Evolutionary conservation across 345 rosid genomes (phyloP).

Genomic region (Iberis pinnata): DNA sequence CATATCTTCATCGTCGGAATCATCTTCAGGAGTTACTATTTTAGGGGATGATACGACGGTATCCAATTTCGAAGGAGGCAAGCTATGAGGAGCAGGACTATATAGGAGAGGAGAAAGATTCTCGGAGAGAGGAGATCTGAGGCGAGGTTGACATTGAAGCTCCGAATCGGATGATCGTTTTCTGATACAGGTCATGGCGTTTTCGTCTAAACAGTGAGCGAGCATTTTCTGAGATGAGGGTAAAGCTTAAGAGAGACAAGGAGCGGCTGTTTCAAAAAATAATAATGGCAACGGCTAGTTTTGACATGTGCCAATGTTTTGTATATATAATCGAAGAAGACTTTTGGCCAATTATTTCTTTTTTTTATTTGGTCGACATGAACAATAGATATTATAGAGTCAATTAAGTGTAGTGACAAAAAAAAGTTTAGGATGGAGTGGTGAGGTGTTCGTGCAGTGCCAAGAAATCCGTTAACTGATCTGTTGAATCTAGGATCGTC

Average conservation of each 20-base stretch:
- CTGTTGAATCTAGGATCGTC: too few relatives aligned
- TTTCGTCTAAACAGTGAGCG: conserved; percentile 32
- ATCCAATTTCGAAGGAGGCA: conserved; percentile 58
- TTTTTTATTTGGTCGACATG: too few relatives aligned
- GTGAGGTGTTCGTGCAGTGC: too few relatives aligned
- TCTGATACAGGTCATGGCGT: conserved; percentile 71
- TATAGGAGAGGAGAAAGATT: conserved; percentile 33
- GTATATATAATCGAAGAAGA: too few relatives aligned
- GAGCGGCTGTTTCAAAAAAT: neutral
- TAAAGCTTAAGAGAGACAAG: neutral
- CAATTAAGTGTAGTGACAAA: too few relatives aligned
- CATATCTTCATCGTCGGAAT: too few relatives aligned
- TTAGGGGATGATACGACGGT: conserved; percentile 44
- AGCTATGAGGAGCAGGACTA: too few relatives aligned
- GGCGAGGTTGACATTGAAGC: conserved; percentile 34
- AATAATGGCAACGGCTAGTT: neutral
- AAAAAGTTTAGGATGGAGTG: neutral
- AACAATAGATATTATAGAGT: too few relatives aligned
- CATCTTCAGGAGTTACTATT: conserved; percentile 30
- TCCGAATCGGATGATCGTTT: conserved; percentile 39
- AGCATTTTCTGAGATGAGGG: neutral
- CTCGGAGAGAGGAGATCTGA: conserved; percentile 67
- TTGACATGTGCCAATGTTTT: neutral
- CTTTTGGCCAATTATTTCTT: too few relatives aligned
- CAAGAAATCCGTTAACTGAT: too few relatives aligned